These are phyloP conservation scores for Pseudopyricularia javanii DNA, from an alignment of 2,329 filamentous ascomycete species.

Conservation along the genomic window DNA sequence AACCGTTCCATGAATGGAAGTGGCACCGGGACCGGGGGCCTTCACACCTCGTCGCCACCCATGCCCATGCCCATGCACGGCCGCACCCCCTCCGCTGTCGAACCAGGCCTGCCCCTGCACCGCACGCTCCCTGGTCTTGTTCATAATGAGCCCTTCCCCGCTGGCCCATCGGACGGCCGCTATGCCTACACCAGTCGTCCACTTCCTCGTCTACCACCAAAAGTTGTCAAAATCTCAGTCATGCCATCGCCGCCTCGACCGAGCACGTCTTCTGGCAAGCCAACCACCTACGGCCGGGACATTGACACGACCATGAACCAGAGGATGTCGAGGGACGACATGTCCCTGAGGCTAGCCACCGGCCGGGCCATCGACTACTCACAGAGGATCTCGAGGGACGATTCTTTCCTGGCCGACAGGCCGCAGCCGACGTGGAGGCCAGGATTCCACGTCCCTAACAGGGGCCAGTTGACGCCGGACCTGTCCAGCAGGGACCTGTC, in stretches of 20 bases:
- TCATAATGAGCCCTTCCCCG: constrained; percentile 20
- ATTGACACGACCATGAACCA: constrained; percentile 20
- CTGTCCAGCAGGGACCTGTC: constrained; percentile 19
- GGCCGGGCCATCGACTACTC: constrained; percentile 10
- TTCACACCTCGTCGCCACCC: background rate
- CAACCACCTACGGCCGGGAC: constrained; percentile 2
- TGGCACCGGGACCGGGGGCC: background rate
- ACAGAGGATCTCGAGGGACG: constrained; percentile 31
- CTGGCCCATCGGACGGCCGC: constrained; percentile 12
- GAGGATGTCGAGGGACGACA: constrained; percentile 32
- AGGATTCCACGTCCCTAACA: constrained; percentile 26
- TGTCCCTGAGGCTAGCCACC: constrained; percentile 18
- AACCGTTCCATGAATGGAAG: constrained; percentile 14
- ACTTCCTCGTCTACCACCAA: constrained; percentile 12
- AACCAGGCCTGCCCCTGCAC: constrained; percentile 22
- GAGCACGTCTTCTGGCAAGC: constrained; percentile 25
- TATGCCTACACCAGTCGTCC: constrained; percentile 16
- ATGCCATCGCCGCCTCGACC: constrained; percentile 25
- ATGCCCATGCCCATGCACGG: constrained; percentile 13
- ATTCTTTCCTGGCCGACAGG: constrained; percentile 9
- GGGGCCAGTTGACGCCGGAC: constrained; percentile 28
- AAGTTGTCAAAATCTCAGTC: constrained; percentile 8
- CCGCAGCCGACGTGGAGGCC: constrained; percentile 15
- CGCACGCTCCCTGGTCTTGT: constrained; percentile 13
- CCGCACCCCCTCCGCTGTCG: constrained; percentile 10